Base-by-base conservation (phyloP, 2,329 filamentous ascomycete genomes). In the Tolypocladium endophyticum region DNA sequence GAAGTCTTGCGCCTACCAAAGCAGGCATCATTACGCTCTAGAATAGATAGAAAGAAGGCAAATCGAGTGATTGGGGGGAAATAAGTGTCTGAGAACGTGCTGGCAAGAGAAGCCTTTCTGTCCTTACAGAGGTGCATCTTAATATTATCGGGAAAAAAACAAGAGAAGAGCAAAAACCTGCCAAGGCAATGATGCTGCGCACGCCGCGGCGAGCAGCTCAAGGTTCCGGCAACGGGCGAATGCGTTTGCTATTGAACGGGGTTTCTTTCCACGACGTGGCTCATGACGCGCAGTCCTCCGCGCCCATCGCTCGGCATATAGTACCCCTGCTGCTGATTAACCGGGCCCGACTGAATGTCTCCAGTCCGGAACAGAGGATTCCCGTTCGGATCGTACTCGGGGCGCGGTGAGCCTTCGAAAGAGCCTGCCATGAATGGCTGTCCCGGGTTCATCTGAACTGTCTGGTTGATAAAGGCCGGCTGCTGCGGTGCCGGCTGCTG, bases 401-500 rank as follows among this genome's bases (percentile, higher is more conserved):
- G 63, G 1, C 73, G 71, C 6, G 70, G 61, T 9, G 73, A 61
- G 25, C 69, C 66, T 20, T 76, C 74, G 55, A 75, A 76, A 2
- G 71, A 70, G 16, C 61, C 60, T 11, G 66, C 64, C 53, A 75
- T 71, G 55, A 74, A 76, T 1, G 70, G 59, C 59, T 72, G 72
- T 9, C 62, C 68, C 36, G 72, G 66, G 8, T 66, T 69, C 59
- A 75, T 67, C 20, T 70, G 63, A 12, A 76, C 73, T 0, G 62
- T 58, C 1, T 70, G 66, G 39, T 64, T 67, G 25, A 72, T 68
- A 61, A 72, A 75, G 1, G 72, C 63, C 1, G 70, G 59, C 38
- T 69, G 64, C 38, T 71, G 63, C 18, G 70, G 57, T 14, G 69
- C 67, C 5, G 70, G 62, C 28, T 74, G 73, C 58, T 79, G 75